Evolutionary conservation across 768 basidiomycete genomes (phyloP), one percentile per base, ranked within the genome.

Genomic region (Lactarius evosmus): DNA sequence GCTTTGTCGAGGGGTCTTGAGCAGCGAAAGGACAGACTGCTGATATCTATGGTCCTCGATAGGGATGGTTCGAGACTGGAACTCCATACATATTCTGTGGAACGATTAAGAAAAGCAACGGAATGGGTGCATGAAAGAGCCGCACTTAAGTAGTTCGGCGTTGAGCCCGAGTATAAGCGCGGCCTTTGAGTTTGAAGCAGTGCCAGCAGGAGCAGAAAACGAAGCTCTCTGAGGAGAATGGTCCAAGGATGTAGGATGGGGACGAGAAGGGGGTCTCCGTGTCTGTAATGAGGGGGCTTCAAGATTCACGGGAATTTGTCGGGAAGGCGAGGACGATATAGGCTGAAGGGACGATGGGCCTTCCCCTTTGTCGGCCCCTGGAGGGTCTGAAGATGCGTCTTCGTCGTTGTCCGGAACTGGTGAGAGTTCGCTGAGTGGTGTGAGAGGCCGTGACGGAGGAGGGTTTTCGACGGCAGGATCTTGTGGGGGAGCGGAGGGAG

Each of bases 351-450:
- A 61, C 38, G 61, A 60, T 17, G 62, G 40, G 25, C 61, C 68
- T 57, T 66, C 66, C 58, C 70, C 66, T 40, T 63, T 67, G 40
- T 67, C 56, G n/a, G 69, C 66, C 14, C 66, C 65, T 36, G 75
- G 74, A 57, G 78, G 75, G 58, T 75, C 74, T 25, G 77, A 73
- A 56, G 78, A 74, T 55, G 74, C 73, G 3, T 79, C 77, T 17
- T 84, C 83, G 53, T 85, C 84, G 27, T 78, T 77, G 69, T 85
- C 84, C 44, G 86, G 83, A 0, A 86, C 80, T 1, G 87, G 85
- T 8, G 89, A 89, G 29, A 90, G 83, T 66, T 90, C 89, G 67
- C 86, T 90, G 71, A 92, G 83, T 3, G 89, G 89, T 0, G 89
- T 89, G 25, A 86, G 86, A 62, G 79, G 79, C 33, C 85, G 78